Evolutionary conservation across 1,284 basidiomycete genomes (phyloP), one percentile per base, ranked within the genome.

Genomic region (Irpex rosettiformis): DNA sequence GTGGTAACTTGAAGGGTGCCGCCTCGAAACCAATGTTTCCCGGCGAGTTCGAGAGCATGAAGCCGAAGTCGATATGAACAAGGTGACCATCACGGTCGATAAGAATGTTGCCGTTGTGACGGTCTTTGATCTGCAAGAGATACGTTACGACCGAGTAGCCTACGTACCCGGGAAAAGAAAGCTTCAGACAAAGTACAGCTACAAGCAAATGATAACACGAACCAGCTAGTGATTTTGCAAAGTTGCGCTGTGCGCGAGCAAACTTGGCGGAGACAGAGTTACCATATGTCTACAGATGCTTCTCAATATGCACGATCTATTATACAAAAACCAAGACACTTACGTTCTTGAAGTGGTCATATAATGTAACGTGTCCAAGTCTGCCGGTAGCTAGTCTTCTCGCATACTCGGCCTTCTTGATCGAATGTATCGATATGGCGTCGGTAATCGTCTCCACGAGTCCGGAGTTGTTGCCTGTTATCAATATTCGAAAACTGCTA

Each of bases 1-100:
- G 78, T 4, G 95, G 89, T 27, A 99, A 77, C 73, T 99, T 99
- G 82, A 99, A 99, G 1, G 97, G 97, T 3, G 97, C 96, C 11
- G 96, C 96, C 75, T 99, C 97, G 70, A 99, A 99, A 24, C 96
- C 94, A 64, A 99, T 91, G 69, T 96, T 97, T 11, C 96, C 96
- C 0, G 97, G 97, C 4, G 94, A 95, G 72, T 98, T 97, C 40
- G 90, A 93, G 55, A 99, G 83, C 83, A 99, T 97, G 78, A 99
- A 99, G 0, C 97, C 97, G 72, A 99, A 99, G 74, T 99, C 97
- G 65, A 98, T 98, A 73, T 98, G 93, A 60, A 96, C 86, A 16
- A 96, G 78, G 67, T 97, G 96, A 0, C 97, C 97, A 52, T 97
- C 93, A 55, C 93, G 85, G 73, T 99, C 97, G 40, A 99, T 78